A percentile compares a stretch with the other conserved stretches of the same genome.
Evolutionary conservation across 352 stramenopile species (phyloP).

Genomic region (Thalassiosira pacifica): DNA sequence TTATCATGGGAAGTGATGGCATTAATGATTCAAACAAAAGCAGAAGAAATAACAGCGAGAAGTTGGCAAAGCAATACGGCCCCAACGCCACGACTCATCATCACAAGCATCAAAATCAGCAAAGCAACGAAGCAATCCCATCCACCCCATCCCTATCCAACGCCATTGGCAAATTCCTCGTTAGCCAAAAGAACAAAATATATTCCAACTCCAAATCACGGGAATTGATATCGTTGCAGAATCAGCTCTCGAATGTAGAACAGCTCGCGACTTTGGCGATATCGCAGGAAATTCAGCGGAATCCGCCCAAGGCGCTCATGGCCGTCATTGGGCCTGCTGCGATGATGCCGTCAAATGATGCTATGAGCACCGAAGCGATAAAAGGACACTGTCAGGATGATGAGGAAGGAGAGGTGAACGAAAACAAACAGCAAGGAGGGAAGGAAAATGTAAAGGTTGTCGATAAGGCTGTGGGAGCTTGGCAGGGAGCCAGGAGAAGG

Average conservation of each 20-base stretch:
- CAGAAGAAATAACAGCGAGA: constrained; percentile 16
- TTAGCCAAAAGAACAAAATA: constrained; percentile 70
- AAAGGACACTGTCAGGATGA: too few species aligned
- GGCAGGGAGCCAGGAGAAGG: constrained; percentile 60
- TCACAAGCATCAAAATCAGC: neutral
- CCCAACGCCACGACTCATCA: constrained; percentile 56
- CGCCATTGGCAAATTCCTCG: constrained; percentile 63
- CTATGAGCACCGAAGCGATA: neutral
- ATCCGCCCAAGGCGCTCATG: constrained; percentile 87
- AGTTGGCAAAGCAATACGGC: constrained; percentile 57
- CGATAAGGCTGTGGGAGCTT: constrained; percentile 66
- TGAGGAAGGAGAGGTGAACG: constrained; percentile 6
- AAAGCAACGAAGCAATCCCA: too few species aligned
- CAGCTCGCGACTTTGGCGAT: constrained; percentile 73
- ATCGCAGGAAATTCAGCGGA: constrained; percentile 67
- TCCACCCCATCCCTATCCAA: constrained; percentile 42
- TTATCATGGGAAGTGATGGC: constrained; percentile 42
- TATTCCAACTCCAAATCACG: constrained; percentile 20
- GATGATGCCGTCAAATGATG: neutral
- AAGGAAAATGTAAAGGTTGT: constrained; percentile 26
- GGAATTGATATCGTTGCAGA: constrained; percentile 45
- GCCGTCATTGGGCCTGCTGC: constrained; percentile 77
- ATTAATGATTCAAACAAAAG: neutral
- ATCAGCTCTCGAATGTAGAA: constrained; percentile 70
- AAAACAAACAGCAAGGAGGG: neutral